phyloP scores from a whole-genome alignment of 2,329 filamentous ascomycete genomes.

The Pseudohalonectria lignicola region DNA sequence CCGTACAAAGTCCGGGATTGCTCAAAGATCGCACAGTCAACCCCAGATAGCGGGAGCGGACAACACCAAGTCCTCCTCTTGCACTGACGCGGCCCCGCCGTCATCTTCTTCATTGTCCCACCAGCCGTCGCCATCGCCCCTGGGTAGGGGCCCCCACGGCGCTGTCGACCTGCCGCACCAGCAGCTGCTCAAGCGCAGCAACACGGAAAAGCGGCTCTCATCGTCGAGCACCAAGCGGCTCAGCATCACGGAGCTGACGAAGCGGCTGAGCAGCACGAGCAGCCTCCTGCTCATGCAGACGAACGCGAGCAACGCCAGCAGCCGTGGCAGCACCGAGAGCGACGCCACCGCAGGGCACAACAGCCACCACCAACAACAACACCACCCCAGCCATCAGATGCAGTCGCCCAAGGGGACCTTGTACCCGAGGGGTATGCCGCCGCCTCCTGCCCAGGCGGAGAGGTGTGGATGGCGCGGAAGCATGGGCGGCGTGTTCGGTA shows the following conservation, averaged over 20 bases:
- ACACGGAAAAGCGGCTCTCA: conserved; percentile 41
- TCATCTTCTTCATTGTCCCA: no score
- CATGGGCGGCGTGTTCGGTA: conserved; percentile 39
- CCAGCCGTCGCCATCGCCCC: no score
- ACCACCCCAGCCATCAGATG: conserved; percentile 21
- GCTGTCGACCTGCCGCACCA: no score
- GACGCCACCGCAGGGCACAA: conserved; percentile 19
- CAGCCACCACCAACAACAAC: conserved; percentile 23
- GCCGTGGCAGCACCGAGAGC: conserved; percentile 33
- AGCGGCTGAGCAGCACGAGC: conserved; percentile 48
- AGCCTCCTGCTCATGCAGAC: conserved; percentile 49
- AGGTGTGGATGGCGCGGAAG: conserved; percentile 47
- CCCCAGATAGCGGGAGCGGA: conserved; percentile 24
- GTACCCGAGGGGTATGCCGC: conserved; percentile 17
- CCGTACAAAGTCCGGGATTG: conserved; percentile 31
- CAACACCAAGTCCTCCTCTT: no score
- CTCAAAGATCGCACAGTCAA: conserved; percentile 35
- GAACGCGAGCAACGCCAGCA: conserved; percentile 38
- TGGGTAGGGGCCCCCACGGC: no score
- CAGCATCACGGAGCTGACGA: conserved; percentile 51
- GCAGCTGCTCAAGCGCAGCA: no score
- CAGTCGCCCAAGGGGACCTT: conserved; percentile 16
- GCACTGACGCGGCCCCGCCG: no score
- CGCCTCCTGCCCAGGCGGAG: conserved; percentile 23
- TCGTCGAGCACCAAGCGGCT: conserved; percentile 44